Conservation (phyloP, 192 early-diverging fungal species). For the Backusella mclennaniae region DNA sequence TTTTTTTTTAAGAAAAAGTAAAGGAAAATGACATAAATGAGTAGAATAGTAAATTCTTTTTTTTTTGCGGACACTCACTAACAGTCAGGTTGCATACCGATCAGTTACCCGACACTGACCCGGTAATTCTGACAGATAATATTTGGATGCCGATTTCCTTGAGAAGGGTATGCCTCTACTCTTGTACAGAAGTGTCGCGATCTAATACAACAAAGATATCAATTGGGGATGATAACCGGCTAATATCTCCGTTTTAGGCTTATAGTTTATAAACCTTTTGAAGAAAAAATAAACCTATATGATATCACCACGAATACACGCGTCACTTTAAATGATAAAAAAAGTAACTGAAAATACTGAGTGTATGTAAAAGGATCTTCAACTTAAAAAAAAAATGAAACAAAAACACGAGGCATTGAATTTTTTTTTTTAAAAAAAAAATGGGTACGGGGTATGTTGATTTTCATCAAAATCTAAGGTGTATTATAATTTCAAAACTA, state of each 20-base stretch:
- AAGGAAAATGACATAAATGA: not conserved
- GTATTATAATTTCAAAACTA: too few species aligned
- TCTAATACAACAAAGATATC: not conserved
- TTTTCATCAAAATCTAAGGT: too few species aligned
- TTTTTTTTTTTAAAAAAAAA: too few species aligned
- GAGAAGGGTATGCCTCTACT: not conserved
- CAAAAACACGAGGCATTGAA: too few species aligned
- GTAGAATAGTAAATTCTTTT: too few species aligned
- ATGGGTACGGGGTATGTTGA: too few species aligned
- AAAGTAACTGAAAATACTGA: not conserved
- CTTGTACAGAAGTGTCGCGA: not conserved
- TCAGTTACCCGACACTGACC: not conserved
- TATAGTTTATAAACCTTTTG: not conserved
- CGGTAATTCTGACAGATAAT: conserved; percentile 3
- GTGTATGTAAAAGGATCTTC: too few species aligned
- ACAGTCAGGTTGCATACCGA: not conserved
- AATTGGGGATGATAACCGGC: not conserved
- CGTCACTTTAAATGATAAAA: not conserved
- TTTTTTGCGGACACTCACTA: not conserved
- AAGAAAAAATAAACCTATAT: not conserved
- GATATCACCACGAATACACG: not conserved
- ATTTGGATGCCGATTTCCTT: not conserved
- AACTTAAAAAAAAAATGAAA: too few species aligned
- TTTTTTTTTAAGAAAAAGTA: not conserved
- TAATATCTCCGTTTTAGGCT: too few species aligned